Evolutionary conservation across 1,284 basidiomycete genomes (phyloP), one percentile per base, ranked within the genome.

Genomic region (Coniferiporia weirii): DNA sequence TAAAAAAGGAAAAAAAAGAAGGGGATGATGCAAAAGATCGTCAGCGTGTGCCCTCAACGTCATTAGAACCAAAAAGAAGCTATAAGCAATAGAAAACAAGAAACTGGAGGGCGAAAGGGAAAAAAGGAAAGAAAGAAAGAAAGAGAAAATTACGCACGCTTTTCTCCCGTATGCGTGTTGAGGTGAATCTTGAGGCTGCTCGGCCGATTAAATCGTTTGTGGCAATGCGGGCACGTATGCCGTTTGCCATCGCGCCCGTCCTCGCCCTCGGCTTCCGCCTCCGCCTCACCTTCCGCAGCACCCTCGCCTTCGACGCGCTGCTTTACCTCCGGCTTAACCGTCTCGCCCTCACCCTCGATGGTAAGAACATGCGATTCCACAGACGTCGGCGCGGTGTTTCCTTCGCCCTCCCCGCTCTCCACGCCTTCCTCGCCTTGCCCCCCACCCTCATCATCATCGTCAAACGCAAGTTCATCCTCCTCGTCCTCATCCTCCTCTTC

Each of bases 141-240:
- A 44, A 36, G 17, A 22, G 60, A n/a, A n/a, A n/a, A n/a, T 47
- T 45, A 79, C 85, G 69, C 71, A 89, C 87, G 87, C 67, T 83
- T 87, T 15, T 80, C 87, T 17, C 87, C 87, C 15, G 87, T 89
- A 70, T 90, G 88, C 2, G 85, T 89, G 67, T 90, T 89, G 65
- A 84, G 78, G 69, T 90, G 87, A 60, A 88, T 89, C 60, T 80
- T 75, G 60, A 90, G 76, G 68, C 87, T 89, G 64, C 87, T 90
- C 3, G 87, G 88, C 7, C 88, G 79, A 69, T 89, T 89, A 75
- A 90, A 90, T 27, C 85, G 76, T 70, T 88, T 87, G 61, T 73
- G 73, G 70, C 87, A 90, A 44, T 80, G 81, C 0, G 78, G 76
- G 63, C 87, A 89, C 44, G 81, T 75, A 63, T 89, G 85, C 65